These are phyloP conservation scores for Brassica balearica DNA, from an alignment of 441 rosid species.

Conservation along the genomic window DNA sequence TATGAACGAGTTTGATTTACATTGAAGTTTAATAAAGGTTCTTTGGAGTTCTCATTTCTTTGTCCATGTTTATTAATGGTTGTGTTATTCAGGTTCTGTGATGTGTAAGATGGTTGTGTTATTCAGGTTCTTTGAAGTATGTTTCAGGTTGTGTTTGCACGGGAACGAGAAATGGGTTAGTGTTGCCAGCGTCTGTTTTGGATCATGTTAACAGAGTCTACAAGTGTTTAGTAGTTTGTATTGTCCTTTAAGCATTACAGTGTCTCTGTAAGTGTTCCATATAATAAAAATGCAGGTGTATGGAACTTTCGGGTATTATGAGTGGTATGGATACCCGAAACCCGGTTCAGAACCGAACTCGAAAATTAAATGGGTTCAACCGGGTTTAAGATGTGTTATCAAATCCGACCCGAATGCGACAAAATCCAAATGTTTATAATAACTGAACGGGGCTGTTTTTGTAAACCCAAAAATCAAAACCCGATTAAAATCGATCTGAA, in stretches of 20 bases:
- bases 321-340: background rate
- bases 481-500: background rate
- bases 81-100: background rate
- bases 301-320: background rate
- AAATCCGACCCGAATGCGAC: background rate
- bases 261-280: background rate
- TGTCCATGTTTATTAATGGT: background rate
- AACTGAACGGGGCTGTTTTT: background rate
- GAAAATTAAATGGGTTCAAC: background rate
- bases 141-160: background rate
- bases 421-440: background rate
- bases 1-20: background rate
- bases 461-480: background rate
- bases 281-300: background rate
- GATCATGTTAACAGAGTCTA: background rate
- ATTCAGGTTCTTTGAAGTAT: background rate
- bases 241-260: background rate
- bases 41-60: background rate
- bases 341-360: background rate
- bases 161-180: background rate
- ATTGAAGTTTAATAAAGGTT: background rate
- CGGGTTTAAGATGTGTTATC: background rate
- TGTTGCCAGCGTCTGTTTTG: background rate
- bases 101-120: background rate
- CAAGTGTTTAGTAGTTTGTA: background rate